These are phyloP conservation scores for Wickerhamia fluorescens DNA, from an alignment of 805 yeast genomes.

Conservation along the genomic window DNA sequence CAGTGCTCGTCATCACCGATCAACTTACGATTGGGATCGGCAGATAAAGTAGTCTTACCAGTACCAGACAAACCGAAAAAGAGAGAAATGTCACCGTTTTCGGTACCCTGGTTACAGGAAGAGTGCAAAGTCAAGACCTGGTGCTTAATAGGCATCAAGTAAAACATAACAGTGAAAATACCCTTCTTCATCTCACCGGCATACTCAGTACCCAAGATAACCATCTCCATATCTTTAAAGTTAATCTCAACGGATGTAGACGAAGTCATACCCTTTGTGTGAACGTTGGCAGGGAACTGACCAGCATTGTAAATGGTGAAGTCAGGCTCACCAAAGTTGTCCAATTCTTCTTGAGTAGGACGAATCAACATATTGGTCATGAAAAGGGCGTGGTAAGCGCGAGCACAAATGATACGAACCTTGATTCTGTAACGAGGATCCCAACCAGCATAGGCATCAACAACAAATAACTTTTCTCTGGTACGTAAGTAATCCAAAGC, in stretches of 20 bases:
- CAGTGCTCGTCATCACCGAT: constrained; percentile 99
- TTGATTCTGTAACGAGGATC: constrained; percentile 96
- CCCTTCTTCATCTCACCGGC: constrained; percentile 99
- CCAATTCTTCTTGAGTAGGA: constrained; percentile 86
- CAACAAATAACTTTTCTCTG: constrained; percentile 86
- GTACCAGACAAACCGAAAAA: constrained; percentile 98
- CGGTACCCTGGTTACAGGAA: constrained; percentile 84
- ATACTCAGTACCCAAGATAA: constrained; percentile 95
- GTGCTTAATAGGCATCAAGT: constrained; percentile 93
- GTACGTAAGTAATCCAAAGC: constrained; percentile 96
- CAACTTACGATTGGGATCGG: constrained; percentile 87
- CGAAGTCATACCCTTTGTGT: constrained; percentile 96
- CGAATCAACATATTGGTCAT: constrained; percentile 97
- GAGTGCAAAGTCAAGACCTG: constrained; percentile 90
- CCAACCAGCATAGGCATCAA: constrained; percentile 99
- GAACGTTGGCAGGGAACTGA: constrained; percentile 95
- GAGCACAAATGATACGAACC: constrained; percentile 92
- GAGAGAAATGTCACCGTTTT: constrained; percentile 80
- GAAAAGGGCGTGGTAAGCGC: constrained; percentile 97
- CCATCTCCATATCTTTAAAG: constrained; percentile 98
- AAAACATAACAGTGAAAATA: constrained; percentile 97
- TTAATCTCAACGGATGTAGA: constrained; percentile 93
- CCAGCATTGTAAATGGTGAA: constrained; percentile 98
- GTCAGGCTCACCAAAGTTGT: constrained; percentile 92
- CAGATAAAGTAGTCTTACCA: constrained; percentile 95